These are phyloP conservation scores for Fusarium cicatricum DNA, from an alignment of 2,329 filamentous ascomycete genomes.

Conservation along the genomic window DNA sequence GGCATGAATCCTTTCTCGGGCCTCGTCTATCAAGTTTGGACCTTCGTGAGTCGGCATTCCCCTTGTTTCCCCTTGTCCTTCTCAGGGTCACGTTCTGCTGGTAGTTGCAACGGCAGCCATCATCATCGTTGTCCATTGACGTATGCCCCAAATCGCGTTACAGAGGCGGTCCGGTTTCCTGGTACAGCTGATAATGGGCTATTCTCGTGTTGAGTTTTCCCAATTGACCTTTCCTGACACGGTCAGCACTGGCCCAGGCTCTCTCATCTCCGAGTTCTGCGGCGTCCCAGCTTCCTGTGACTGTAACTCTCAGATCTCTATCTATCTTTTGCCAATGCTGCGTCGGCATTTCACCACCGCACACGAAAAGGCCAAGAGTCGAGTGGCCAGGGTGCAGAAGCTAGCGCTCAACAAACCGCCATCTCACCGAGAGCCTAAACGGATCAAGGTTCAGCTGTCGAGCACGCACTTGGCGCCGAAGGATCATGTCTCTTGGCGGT, in stretches of 20 bases:
- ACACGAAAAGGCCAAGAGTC: conserved; percentile 3
- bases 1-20: conserved; percentile 4
- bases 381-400: conserved; percentile 4
- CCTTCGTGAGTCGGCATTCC: conserved; percentile 13
- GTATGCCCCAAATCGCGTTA: conserved; percentile 4
- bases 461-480: conserved; percentile 25
- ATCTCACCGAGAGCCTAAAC: conserved; percentile 29
- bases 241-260: conserved; percentile 1
- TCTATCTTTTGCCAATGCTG: not conserved
- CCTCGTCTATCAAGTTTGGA: conserved; percentile 12
- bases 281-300: not conserved
- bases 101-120: conserved; percentile 23
- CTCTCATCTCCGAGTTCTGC: conserved; percentile 3
- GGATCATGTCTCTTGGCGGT: conserved; percentile 14
- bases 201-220: not conserved
- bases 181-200: not conserved
- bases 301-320: not conserved
- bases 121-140: conserved; percentile 15
- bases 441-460: conserved; percentile 36
- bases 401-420: conserved; percentile 24
- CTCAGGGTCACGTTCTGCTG: conserved; percentile 19
- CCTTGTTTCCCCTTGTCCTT: not conserved
- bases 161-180: conserved; percentile 1
- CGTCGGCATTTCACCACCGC: conserved; percentile 25
- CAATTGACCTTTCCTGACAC: conserved; percentile 1